Percentiles rank a stretch among this genome's conserved stretches.
Conservation (phyloP, 208 protist genomes). For the Acanthamoeba pearcei region DNA sequence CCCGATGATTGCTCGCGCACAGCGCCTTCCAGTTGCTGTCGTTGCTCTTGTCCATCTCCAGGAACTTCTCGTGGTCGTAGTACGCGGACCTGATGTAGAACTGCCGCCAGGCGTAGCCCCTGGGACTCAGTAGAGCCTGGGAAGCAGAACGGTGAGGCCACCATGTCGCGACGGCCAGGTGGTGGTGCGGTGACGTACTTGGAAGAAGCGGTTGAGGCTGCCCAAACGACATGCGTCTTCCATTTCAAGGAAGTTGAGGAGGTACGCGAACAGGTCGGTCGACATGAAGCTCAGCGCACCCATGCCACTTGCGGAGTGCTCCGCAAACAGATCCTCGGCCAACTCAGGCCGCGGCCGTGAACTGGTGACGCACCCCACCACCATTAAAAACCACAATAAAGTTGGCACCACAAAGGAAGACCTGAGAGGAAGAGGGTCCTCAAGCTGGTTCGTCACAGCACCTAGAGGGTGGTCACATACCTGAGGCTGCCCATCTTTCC, state of each 20-base stretch:
- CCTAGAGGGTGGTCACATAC: background rate
- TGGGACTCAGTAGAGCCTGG: background rate
- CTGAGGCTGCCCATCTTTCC: background rate
- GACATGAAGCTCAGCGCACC: background rate
- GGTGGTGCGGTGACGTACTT: background rate
- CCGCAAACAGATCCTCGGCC: background rate
- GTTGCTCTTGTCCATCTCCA: background rate
- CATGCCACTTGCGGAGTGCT: background rate
- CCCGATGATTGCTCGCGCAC: background rate
- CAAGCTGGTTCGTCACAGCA: too few species aligned
- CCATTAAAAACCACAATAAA: too few species aligned
- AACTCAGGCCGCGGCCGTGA: background rate
- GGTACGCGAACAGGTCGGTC: constrained; percentile 12
- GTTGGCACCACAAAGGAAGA: too few species aligned
- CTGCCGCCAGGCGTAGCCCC: constrained; percentile 19
- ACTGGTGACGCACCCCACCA: background rate
- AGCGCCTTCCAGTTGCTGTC: constrained; percentile 23
- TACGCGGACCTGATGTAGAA: background rate
- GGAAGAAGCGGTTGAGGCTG: constrained; percentile 22
- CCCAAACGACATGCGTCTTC: background rate
- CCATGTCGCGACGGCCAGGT: background rate
- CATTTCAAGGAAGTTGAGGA: background rate
- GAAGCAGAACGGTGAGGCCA: too few species aligned
- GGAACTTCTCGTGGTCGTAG: constrained; percentile 3
- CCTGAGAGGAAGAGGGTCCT: too few species aligned